phyloP scores from a whole-genome alignment of 2,329 filamentous ascomycete species.

The Aspergillus latus region DNA sequence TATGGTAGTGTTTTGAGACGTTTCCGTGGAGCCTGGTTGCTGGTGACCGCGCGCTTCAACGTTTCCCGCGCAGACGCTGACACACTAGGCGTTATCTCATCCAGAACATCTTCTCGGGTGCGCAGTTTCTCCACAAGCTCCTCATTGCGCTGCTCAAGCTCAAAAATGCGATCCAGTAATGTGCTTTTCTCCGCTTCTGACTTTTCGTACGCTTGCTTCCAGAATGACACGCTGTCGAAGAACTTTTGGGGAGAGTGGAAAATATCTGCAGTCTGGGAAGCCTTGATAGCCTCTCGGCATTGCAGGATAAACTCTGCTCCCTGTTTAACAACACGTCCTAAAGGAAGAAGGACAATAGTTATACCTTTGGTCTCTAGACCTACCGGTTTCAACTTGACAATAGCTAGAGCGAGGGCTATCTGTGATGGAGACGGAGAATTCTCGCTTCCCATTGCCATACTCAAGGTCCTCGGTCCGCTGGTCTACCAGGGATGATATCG shows the following conservation, averaged over 20 bases:
- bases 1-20: constrained; percentile 21
- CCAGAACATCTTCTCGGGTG: background rate
- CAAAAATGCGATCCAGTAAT: constrained; percentile 41
- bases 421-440: constrained; percentile 38
- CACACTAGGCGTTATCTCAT: background rate
- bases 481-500: background rate
- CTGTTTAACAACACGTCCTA: background rate
- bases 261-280: constrained; percentile 15
- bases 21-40: constrained; percentile 20
- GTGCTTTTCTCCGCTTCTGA: constrained; percentile 43
- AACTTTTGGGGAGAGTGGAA: constrained; percentile 29
- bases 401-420: constrained; percentile 45
- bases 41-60: constrained; percentile 24
- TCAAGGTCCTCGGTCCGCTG: background rate
- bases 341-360: background rate
- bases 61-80: background rate
- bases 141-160: constrained; percentile 38
- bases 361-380: constrained; percentile 38
- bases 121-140: constrained; percentile 23
- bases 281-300: constrained; percentile 32
- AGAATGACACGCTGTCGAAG: constrained; percentile 46
- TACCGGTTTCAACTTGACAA: constrained; percentile 44
- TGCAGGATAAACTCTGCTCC: constrained; percentile 35
- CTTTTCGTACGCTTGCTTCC: constrained; percentile 44
- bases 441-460: constrained; percentile 10